Evolutionary conservation across 805 yeast species (phyloP).

Genomic region (Cyberlindnera japonica): DNA sequence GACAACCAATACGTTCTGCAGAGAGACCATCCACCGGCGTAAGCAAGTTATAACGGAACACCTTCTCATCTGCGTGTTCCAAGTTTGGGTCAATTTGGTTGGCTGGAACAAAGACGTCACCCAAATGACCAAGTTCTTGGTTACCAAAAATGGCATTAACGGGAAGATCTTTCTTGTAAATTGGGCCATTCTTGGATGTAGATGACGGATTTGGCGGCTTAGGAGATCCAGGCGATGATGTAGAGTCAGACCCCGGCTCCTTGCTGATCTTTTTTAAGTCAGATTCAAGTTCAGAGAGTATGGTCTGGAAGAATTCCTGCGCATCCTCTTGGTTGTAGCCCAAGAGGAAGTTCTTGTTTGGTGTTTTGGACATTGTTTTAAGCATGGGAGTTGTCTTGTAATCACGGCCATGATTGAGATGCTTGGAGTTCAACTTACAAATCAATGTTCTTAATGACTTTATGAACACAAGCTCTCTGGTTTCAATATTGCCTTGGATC

Average conservation of each 20-base stretch:
- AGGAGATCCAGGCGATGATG: slow-evolving; percentile 4
- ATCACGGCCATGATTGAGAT: slow-evolving; percentile 50
- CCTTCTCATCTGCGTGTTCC: slow-evolving; percentile 38
- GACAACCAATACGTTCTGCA: slow-evolving; percentile 88
- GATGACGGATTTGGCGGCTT: slow-evolving; percentile 9
- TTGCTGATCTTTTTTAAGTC: slow-evolving; percentile 39
- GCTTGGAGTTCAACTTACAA: slow-evolving; percentile 50
- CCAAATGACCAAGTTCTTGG: slow-evolving; percentile 52
- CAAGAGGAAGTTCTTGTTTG: slow-evolving; percentile 68
- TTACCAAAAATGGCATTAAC: slow-evolving; percentile 36
- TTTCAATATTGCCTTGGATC: slow-evolving; percentile 13
- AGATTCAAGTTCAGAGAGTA: slow-evolving; percentile 61
- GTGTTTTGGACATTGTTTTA: slow-evolving; percentile 71
- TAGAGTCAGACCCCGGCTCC: neutral
- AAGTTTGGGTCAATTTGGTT: slow-evolving; percentile 72
- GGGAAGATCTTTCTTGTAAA: slow-evolving; percentile 30
- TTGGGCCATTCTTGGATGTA: slow-evolving; percentile 23
- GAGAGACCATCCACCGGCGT: slow-evolving; percentile 92
- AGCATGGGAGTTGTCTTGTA: slow-evolving; percentile 59
- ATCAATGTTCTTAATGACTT: slow-evolving; percentile 49
- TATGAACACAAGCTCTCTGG: slow-evolving; percentile 43
- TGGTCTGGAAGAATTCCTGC: slow-evolving; percentile 87
- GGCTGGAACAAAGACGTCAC: slow-evolving; percentile 68
- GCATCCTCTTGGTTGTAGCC: slow-evolving; percentile 97
- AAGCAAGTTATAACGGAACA: slow-evolving; percentile 52